Conservation (phyloP, 306 rosid species). For the Luffa aegyptiaca region DNA sequence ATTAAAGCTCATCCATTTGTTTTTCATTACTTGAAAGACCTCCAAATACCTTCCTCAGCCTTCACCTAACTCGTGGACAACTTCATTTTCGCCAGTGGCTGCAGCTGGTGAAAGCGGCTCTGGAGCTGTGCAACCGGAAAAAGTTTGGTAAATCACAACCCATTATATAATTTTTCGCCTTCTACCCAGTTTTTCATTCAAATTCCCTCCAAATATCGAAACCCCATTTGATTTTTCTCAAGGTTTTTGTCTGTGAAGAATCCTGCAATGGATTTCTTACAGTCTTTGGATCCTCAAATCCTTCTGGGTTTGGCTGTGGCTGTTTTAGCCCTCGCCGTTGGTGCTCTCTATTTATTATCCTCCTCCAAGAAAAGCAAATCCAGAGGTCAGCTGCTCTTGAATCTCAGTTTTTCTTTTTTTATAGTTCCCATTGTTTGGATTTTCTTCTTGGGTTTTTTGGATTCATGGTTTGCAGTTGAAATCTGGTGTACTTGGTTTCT, state of each 20-base stretch:
- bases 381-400: neutral
- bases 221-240: neutral
- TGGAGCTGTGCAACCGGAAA: neutral
- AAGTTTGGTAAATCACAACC: neutral
- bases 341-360: slow-evolving; percentile 1
- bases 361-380: neutral
- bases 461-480: neutral
- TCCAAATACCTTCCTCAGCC: neutral
- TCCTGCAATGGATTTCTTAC: slow-evolving; percentile 7
- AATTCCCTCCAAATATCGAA: neutral
- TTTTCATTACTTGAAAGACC: neutral
- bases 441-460: neutral
- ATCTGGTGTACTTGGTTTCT: neutral
- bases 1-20: too few relatives aligned
- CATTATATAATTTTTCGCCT: neutral
- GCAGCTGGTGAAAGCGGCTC: neutral
- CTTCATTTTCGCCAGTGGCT: neutral
- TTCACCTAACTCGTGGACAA: neutral
- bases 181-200: neutral
- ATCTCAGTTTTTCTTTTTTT: neutral
- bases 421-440: neutral
- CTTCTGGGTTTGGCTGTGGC: slow-evolving; percentile 12
- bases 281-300: slow-evolving; percentile 10
- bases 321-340: slow-evolving; percentile 5
- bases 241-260: neutral